phyloP scores from a whole-genome alignment of 345 rosid species.

The Heritiera fomes region DNA sequence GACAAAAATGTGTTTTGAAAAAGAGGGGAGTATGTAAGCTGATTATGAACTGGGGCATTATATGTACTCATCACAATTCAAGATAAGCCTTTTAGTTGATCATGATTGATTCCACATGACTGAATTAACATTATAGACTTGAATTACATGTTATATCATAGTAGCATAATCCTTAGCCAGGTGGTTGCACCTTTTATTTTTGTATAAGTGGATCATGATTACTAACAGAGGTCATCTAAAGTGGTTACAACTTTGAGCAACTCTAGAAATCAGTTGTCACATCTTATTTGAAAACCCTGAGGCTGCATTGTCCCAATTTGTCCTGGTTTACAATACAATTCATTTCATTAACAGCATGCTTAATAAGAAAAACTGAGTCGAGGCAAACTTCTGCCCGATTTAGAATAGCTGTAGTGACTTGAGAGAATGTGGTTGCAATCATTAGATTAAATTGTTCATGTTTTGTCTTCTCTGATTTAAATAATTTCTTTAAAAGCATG shows the following conservation, averaged over 20 bases:
- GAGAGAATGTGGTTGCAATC: not conserved
- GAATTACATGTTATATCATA: not conserved
- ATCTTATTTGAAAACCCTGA: not conserved
- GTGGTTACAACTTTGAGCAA: not conserved
- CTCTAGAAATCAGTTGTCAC: not conserved
- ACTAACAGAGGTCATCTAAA: not conserved
- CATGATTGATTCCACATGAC: not conserved
- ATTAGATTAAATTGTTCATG: not conserved
- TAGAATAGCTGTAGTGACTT: not conserved
- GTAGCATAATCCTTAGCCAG: not conserved
- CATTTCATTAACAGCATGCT: not conserved
- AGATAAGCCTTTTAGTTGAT: not conserved
- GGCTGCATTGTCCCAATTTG: not conserved
- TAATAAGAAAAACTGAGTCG: not conserved
- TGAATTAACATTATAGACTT: not conserved
- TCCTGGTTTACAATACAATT: not conserved
- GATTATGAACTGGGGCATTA: not conserved
- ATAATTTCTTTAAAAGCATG: not conserved
- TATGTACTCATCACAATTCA: not conserved
- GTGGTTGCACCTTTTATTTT: not conserved
- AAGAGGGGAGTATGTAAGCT: slow-evolving; percentile 32
- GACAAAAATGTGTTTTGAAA: not conserved
- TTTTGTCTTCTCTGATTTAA: not conserved
- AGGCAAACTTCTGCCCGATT: not conserved
- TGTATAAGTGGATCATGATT: not conserved